Base-by-base conservation (phyloP, 2,329 filamentous ascomycete species). In the Penicillium sumatraense region DNA sequence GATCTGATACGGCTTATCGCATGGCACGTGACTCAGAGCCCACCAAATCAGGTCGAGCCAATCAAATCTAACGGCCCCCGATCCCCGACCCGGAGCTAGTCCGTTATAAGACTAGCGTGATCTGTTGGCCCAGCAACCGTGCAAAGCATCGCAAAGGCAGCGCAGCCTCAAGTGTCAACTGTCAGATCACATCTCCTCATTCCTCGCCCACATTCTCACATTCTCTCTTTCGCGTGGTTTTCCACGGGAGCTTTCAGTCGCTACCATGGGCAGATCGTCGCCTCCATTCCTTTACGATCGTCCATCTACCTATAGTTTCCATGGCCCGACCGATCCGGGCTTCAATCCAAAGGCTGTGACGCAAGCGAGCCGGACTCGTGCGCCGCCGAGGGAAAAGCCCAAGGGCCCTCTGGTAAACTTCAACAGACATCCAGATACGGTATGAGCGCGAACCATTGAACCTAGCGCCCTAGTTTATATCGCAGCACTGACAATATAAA, bases 271-370 rank as follows among this genome's bases (percentile, higher is more conserved):
- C 74, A 80, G 80, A 69, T 76, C 76, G 68, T 78, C 81, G 67
- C 83, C 84, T 73, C 90, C 90, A 52, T 95, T 88, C 78, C 82
- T 93, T 74, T 95, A 95, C 76, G 83, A 86, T 75, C 66, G 79
- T 71, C 74, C 82, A 60, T 71, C 75, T 64, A 67, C 80, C 65
- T 81, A 85, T 69, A 76, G 80, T 45, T 81, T 82, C 64, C 82
- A 82, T 60, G 74, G 71, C 48, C 76, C 72, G 63, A 80, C 82
- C 77, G 70, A 77, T 73, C 72, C 78, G 67, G 68, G 77, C n/a
- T 96, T 96, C 75, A 92, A 97, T 67, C 93, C 93, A 46, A 96
- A 93, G 73, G 89, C 90, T 56, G 83, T 92, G 46, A 93, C 91
- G 20, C 84, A 91, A 69, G 89, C 90, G 59, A 93, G 89, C 75